Evolutionary conservation across 2,329 filamentous ascomycete species (phyloP).

Genomic region (Malbranchea cinnamomea): DNA sequence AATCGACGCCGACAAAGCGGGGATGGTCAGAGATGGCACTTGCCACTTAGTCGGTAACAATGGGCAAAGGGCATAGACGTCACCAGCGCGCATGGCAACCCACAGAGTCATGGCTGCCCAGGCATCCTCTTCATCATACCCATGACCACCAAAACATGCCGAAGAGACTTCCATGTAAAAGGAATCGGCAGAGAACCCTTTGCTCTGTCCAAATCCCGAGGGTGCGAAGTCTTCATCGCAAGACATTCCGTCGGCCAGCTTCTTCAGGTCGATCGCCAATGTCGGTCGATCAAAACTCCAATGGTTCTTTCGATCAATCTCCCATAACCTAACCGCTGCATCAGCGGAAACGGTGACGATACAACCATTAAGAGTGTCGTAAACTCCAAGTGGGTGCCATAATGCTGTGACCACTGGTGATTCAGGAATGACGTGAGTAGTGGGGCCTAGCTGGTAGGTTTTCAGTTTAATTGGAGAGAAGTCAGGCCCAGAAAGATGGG

Average conservation of each 20-base stretch:
- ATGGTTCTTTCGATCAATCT: conserved; percentile 66
- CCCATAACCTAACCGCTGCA: conserved; percentile 80
- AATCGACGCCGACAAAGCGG: conserved; percentile 69
- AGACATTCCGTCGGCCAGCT: conserved; percentile 69
- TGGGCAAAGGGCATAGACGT: conserved; percentile 86
- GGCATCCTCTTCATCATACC: conserved; percentile 42
- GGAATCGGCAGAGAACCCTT: conserved; percentile 73
- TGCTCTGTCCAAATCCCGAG: conserved; percentile 56
- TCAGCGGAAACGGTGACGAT: conserved; percentile 81
- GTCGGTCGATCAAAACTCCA: conserved; percentile 77
- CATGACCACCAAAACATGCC: conserved; percentile 69
- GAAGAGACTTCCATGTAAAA: conserved; percentile 91
- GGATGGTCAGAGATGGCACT: conserved; percentile 58
- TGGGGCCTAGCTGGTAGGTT: conserved; percentile 82
- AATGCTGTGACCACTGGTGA: conserved; percentile 64
- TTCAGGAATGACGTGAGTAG: conserved; percentile 76
- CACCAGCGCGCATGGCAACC: conserved; percentile 87
- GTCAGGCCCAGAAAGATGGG: conserved; percentile 58
- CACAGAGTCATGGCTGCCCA: conserved; percentile 96
- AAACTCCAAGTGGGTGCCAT: conserved; percentile 82
- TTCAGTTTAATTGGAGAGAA: conserved; percentile 58
- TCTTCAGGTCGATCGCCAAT: conserved; percentile 74
- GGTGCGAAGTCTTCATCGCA: conserved; percentile 72
- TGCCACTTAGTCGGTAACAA: conserved; percentile 79
- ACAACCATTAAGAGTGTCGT: conserved; percentile 49